phyloP scores from a whole-genome alignment of 2,329 filamentous ascomycete species.

The Fusarium mangiferae region DNA sequence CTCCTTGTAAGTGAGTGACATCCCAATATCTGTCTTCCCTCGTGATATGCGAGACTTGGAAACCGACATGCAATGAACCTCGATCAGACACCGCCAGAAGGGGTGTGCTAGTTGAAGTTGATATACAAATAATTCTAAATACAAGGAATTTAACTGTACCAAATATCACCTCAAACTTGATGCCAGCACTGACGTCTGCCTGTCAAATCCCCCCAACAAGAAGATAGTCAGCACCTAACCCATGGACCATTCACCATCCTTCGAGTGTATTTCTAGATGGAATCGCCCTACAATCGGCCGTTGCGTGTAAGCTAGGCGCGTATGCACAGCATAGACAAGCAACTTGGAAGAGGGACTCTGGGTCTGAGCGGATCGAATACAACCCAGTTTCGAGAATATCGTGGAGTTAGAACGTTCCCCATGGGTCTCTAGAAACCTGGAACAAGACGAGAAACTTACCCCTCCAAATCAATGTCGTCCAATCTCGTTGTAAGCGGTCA shows the following conservation, averaged over 20 bases:
- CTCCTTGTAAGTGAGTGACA: constrained; percentile 9
- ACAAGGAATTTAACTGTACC: neutral
- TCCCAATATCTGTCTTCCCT: constrained; percentile 8
- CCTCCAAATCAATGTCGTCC: constrained; percentile 35
- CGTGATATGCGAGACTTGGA: constrained; percentile 2
- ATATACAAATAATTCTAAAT: neutral
- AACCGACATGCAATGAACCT: constrained; percentile 13
- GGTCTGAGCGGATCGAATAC: constrained; percentile 1
- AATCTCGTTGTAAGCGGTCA: constrained; percentile 42
- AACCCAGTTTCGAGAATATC: constrained; percentile 8
- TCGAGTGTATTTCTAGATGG: neutral
- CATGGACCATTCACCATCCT: constrained; percentile 9
- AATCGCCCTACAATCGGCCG: constrained; percentile 7
- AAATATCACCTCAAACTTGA: constrained; percentile 7
- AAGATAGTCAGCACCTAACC: constrained; percentile 21
- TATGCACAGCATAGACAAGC: constrained; percentile 8
- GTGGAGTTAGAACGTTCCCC: constrained; percentile 5
- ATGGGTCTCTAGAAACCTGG: constrained; percentile 19
- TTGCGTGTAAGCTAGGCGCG: neutral
- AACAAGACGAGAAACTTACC: constrained; percentile 17
- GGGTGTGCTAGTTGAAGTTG: neutral
- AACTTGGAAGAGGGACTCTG: constrained; percentile 2
- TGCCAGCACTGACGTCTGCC: constrained; percentile 31
- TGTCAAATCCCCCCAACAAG: constrained; percentile 18
- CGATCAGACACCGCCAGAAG: constrained; percentile 16